phyloP scores from a whole-genome alignment of 352 stramenopile species.

The Hyaloperonospora brassicae region DNA sequence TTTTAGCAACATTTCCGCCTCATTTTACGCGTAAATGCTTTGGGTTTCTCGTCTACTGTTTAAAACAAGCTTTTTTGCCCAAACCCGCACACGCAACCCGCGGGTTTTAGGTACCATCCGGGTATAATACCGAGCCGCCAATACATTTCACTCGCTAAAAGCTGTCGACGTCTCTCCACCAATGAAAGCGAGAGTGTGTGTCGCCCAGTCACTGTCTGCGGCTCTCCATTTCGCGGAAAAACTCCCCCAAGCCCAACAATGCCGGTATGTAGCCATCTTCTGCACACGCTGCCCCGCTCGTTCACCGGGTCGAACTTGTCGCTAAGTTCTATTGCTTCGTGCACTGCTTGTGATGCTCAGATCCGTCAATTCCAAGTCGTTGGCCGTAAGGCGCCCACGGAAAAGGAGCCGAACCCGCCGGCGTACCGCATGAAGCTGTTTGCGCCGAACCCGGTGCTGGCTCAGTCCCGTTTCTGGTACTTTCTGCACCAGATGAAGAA shows the following conservation, averaged over 20 bases:
- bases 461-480: constrained; percentile 99
- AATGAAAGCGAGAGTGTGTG: constrained; percentile 16
- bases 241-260: constrained; percentile 32
- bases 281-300: no score
- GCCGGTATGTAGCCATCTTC: constrained; percentile 15
- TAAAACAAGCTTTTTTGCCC: no score
- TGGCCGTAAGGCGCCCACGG: constrained; percentile 96
- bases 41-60: no score
- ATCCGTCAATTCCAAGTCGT: constrained; percentile 99
- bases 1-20: no score
- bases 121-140: background rate
- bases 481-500: constrained; percentile 99
- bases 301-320: no score
- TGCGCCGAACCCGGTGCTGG: constrained; percentile 94
- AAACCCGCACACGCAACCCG: no score
- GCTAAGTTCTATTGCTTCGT: no score
- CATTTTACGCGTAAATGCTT: no score
- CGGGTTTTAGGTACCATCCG: no score
- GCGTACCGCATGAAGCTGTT: constrained; percentile 99
- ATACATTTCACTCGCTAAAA: constrained; percentile 17
- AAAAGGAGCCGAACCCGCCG: constrained; percentile 96
- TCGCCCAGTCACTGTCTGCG: background rate
- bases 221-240: constrained; percentile 26
- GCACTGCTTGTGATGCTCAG: constrained; percentile 16
- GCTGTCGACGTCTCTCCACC: constrained; percentile 10